Evolutionary conservation across 148 eudicot species (phyloP).

Genomic region (Amaranthus cruentus): DNA sequence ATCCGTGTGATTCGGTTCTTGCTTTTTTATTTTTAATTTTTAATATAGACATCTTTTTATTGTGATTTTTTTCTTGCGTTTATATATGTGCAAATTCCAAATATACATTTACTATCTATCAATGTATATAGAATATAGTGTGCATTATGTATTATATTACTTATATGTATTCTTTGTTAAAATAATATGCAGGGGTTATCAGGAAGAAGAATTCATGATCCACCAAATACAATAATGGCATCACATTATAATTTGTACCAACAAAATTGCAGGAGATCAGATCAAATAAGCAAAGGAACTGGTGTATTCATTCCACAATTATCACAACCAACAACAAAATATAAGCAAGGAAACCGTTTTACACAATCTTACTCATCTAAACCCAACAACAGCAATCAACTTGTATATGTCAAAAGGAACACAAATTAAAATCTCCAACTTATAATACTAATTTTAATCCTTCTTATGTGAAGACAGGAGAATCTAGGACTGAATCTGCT

Average conservation of each 20-base stretch:
- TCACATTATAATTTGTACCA: conserved; percentile 28
- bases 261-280: conserved; percentile 26
- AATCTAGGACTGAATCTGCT: no score
- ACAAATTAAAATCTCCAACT: background rate
- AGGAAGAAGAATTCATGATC: conserved; percentile 25
- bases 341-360: conserved; percentile 34
- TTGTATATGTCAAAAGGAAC: conserved; percentile 1
- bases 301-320: conserved; percentile 82
- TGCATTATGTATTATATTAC: no score
- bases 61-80: no score
- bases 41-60: no score
- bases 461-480: background rate
- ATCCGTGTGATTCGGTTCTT: no score
- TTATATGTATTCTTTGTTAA: background rate
- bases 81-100: no score
- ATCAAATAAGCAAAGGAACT: conserved; percentile 62
- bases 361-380: conserved; percentile 28
- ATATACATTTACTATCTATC: no score
- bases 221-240: conserved; percentile 22
- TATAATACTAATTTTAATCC: conserved; percentile 5
- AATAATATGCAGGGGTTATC: conserved; percentile 30
- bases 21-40: no score
- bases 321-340: conserved; percentile 46
- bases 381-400: conserved; percentile 24
- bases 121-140: no score